Conservation (phyloP, 768 basidiomycete genomes). For the Naganishia vishniacii region DNA sequence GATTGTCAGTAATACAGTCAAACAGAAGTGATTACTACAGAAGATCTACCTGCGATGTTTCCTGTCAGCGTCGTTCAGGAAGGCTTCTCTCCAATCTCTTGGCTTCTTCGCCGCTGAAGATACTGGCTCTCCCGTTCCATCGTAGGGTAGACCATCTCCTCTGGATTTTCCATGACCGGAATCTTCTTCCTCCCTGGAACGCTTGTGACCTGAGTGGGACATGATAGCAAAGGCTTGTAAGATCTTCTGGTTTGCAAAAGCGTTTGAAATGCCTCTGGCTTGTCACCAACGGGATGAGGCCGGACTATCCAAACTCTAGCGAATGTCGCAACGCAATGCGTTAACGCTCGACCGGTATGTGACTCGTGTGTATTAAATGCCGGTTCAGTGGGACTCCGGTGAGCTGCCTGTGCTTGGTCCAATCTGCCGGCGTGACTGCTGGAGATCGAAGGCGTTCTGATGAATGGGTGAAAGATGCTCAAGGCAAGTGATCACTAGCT, state of each 20-base stretch:
- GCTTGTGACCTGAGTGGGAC: constrained; percentile 20
- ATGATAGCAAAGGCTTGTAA: constrained; percentile 20
- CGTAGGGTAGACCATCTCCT: constrained; percentile 7
- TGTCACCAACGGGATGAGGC: constrained; percentile 19
- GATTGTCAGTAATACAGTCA: not conserved
- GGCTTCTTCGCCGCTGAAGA: constrained; percentile 32
- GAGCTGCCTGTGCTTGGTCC: too few relatives aligned
- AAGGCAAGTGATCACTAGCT: too few relatives aligned
- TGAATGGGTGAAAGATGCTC: too few relatives aligned
- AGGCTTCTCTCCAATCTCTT: constrained; percentile 46
- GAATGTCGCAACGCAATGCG: not conserved
- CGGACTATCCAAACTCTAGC: not conserved
- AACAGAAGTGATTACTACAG: too few relatives aligned
- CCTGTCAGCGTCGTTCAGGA: constrained; percentile 38
- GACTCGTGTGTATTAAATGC: too few relatives aligned
- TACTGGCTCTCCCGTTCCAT: not conserved
- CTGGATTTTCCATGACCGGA: not conserved
- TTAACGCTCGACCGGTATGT: too few relatives aligned
- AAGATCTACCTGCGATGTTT: not conserved
- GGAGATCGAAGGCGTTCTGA: too few relatives aligned
- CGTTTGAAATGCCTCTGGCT: constrained; percentile 17
- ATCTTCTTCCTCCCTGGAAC: constrained; percentile 11
- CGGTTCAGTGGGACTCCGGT: too few relatives aligned
- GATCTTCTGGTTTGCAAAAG: constrained; percentile 8
- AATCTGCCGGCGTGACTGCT: too few relatives aligned